Base-by-base conservation (phyloP, 805 yeast genomes). In the Cyberlindnera mississippiensis region DNA sequence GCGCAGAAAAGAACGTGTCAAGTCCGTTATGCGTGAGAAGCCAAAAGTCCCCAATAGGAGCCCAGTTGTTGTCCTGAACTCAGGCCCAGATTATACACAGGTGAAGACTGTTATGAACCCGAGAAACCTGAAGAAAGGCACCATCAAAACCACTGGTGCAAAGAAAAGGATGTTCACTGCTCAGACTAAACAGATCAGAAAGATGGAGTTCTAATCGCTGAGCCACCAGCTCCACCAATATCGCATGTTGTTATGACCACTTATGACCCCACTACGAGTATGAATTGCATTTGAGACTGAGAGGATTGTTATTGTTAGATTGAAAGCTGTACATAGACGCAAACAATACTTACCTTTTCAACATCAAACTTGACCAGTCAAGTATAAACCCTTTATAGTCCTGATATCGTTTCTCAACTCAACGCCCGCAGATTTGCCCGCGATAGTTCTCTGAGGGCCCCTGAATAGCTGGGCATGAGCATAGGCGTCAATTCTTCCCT, bases 1-100 rank as follows among this genome's bases (percentile, higher is more conserved):
- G 24, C 65, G 61, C 28, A 65, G 83, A 52, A 76, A 76, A 9
- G 67, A 58, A 28, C 59, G 66, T 26, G 61, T 68, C 7, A 60
- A 64, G 37, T 29, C 28, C 3, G 11, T 42, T 10, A 15, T 48
- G 44, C 42, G 39, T 16, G 39, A 38, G 5, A 37, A 42, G 31
- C 28, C 31, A 27, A 30, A 28, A 18, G 20, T 16, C 10, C 2
- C 33, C 2, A 15, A 29, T 9, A 16, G 30, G n/a, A 28, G 30
- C 11, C 43, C 45, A 15, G 37, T 40, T 32, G 48, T 50, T 6
- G 26, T 45, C 1, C 30, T 52, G 11, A 26, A 39, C 2, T 29
- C 54, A 3, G 45, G 41, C 1, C 28, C 24, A 10, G 51, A 45
- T 1, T 49, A 48, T 35, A 39, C 40, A 13, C 18, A 40, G 15